Evolutionary conservation across 2,329 filamentous ascomycete species (phyloP).

Genomic region (Ophiocordyceps camponoti-floridani): DNA sequence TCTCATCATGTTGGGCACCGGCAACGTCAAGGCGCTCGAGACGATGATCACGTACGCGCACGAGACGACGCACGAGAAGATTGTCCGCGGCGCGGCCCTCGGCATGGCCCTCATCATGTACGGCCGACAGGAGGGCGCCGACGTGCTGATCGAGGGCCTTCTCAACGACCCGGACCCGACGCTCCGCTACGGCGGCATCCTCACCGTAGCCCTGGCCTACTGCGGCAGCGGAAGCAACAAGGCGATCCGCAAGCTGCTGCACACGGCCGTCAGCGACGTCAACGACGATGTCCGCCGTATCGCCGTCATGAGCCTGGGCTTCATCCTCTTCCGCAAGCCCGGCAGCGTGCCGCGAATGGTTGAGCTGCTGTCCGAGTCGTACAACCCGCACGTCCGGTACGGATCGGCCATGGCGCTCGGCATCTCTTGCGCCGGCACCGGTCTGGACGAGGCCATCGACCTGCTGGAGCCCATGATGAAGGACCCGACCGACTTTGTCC

Average conservation of each 20-base stretch:
- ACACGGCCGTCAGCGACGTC: conserved; percentile 93
- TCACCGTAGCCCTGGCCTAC: conserved; percentile 96
- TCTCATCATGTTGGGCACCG: conserved; percentile 95
- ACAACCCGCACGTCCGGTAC: conserved; percentile 96
- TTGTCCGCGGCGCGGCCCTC: conserved; percentile 83
- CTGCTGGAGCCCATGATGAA: conserved; percentile 98
- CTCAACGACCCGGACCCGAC: conserved; percentile 88
- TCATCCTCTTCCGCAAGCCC: conserved; percentile 96
- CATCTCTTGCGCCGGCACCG: conserved; percentile 93
- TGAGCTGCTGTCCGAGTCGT: conserved; percentile 91
- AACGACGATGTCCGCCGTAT: conserved; percentile 93
- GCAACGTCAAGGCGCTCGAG: conserved; percentile 79
- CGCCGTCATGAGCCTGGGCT: conserved; percentile 93
- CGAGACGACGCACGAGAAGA: conserved; percentile 98
- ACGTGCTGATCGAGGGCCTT: conserved; percentile 84
- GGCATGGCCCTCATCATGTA: conserved; percentile 99
- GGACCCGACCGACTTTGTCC: conserved; percentile 94
- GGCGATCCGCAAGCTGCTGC: conserved; percentile 85
- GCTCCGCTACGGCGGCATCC: conserved; percentile 88
- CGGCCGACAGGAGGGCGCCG: conserved; percentile 81
- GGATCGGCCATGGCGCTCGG: conserved; percentile 96
- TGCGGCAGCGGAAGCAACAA: conserved; percentile 97
- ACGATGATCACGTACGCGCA: conserved; percentile 97
- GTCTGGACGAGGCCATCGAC: conserved; percentile 89
- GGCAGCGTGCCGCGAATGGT: conserved; percentile 97